Evolutionary conservation across 75 land plant genomes (phyloP), one percentile per base, ranked within the genome.

Genomic region (Picea glauca): DNA sequence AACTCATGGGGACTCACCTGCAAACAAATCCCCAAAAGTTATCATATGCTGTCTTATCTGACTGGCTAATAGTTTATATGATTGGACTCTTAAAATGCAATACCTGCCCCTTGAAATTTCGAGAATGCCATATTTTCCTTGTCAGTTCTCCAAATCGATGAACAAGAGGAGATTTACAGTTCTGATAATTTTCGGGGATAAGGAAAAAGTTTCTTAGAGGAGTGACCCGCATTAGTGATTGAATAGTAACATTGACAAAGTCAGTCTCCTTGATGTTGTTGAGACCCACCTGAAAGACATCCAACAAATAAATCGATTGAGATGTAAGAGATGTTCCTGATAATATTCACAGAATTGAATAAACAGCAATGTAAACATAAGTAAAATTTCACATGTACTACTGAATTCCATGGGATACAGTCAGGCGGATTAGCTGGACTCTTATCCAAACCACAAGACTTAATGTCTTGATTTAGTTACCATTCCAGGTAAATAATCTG

Each of bases 1-100:
- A 97, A 97, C 75, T 97, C 99, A 84, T 97, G 99, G 17, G 99
- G 99, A 77, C 99, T 94, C 43, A 97, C 99, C 99, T 96, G 90
- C 62, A 76, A 30, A 76, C 77, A 58, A 75, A 56, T 21, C 54
- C 66, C 31, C 20, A 13, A 76, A 11, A 76, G 15, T 21, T 62
- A 59, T 15, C 2, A 59, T 76, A 46, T 46, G n/a, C 21, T 40
- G 23, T 23, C 63, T 17, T 57, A 18, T 8, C 59, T 76, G 31
- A 20, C 17, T 17, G 21, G 62, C 67, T 61, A 31, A 23, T 17
- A 20, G 8, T 20, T 46, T 38, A 35, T 68, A 6, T 40, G 0
- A 62, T 31, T 50, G 5, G 73, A 20, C 9, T 18, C 43, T n/a
- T 54, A 20, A 17, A 61, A 61, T 17, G 57, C 58, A 81, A 67